These are phyloP conservation scores for Gremmenia infestans DNA, from an alignment of 2,329 filamentous ascomycete genomes.

Conservation along the genomic window DNA sequence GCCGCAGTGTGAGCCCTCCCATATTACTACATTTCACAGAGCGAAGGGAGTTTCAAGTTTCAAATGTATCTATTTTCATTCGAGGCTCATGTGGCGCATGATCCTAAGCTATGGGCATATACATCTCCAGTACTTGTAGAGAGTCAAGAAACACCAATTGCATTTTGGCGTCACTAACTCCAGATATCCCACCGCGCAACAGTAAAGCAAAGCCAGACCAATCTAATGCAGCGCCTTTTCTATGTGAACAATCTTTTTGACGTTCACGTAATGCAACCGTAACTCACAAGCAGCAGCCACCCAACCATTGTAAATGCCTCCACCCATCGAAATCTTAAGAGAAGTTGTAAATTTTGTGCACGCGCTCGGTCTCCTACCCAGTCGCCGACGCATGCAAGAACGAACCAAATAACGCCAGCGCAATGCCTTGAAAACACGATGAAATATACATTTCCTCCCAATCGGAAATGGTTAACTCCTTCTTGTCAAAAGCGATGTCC, in stretches of 20 bases:
- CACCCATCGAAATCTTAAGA: background rate
- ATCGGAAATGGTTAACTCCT: background rate
- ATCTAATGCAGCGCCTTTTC: constrained; percentile 11
- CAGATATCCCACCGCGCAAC: background rate
- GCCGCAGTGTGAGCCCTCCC: no score
- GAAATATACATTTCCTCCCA: no score
- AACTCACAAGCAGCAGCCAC: background rate
- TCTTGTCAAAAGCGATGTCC: constrained; percentile 14
- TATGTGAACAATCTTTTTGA: background rate
- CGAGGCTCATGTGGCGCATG: background rate
- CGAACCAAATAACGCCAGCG: constrained; percentile 13
- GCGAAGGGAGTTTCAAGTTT: no score
- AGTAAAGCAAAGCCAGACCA: background rate
- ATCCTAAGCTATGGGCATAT: no score
- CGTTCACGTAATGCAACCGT: background rate
- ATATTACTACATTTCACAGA: no score
- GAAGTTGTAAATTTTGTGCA: background rate
- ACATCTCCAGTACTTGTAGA: no score
- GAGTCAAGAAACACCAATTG: background rate
- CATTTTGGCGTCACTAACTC: background rate
- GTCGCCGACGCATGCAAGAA: background rate
- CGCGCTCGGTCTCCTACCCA: background rate
- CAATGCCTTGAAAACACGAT: constrained; percentile 12
- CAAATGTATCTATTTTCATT: background rate
- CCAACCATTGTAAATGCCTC: constrained; percentile 4